Evolutionary conservation across 805 yeast species (phyloP).

Genomic region (Nakazawaea ernobii): DNA sequence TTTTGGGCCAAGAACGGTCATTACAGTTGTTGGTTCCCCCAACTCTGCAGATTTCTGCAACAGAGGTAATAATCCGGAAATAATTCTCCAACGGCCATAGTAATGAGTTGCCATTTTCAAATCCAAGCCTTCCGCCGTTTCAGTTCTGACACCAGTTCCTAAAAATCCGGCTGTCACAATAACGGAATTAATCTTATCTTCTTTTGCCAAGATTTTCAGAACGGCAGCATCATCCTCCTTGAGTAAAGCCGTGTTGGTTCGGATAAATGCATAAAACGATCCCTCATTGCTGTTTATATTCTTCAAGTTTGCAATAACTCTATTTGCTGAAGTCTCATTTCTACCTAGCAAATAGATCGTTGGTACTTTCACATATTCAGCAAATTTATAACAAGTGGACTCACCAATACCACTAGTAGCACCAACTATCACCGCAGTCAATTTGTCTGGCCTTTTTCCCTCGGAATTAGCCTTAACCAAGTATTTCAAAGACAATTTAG

Average conservation of each 20-base stretch:
- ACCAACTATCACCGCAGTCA: conserved; percentile 19
- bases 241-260: conserved; percentile 1
- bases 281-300: conserved; percentile 14
- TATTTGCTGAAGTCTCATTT: conserved; percentile 16
- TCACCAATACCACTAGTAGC: conserved; percentile 24
- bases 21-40: conserved; percentile 19
- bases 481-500: conserved; percentile 19
- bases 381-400: conserved; percentile 19
- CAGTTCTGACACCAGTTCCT: conserved; percentile 28
- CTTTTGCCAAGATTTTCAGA: conserved; percentile 6
- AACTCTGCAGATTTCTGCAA: conserved; percentile 15
- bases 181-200: conserved; percentile 13
- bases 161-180: conserved; percentile 16
- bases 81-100: conserved; percentile 20
- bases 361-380: conserved; percentile 17
- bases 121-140: conserved; percentile 21
- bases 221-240: conserved; percentile 9
- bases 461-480: conserved; percentile 5
- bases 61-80: conserved; percentile 16
- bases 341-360: conserved; percentile 22
- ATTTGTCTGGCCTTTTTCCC: conserved; percentile 1
- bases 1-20: conserved; percentile 20
- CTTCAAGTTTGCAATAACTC: conserved; percentile 14
- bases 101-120: conserved; percentile 19
- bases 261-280: conserved; percentile 14